These are phyloP conservation scores for Hymenochaete sp. DNA, from an alignment of 1,284 basidiomycete species.

Conservation along the genomic window DNA sequence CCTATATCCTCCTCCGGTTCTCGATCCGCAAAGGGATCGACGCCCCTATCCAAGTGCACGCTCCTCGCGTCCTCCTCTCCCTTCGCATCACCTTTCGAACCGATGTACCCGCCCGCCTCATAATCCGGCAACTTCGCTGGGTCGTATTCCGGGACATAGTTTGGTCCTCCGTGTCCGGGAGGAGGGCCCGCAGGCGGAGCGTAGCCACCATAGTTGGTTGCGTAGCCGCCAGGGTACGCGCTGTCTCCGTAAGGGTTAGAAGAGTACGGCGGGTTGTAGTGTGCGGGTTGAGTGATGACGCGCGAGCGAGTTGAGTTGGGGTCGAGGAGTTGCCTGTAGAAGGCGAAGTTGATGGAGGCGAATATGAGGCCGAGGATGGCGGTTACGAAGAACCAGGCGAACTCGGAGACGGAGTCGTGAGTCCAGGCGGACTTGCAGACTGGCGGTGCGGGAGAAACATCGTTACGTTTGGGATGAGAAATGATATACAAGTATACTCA, in stretches of 20 bases:
- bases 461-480: neutral
- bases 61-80: constrained; percentile 12
- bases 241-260: neutral
- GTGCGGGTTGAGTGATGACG: constrained; percentile 23
- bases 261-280: constrained; percentile 36
- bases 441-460: constrained; percentile 20
- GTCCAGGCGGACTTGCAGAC: constrained; percentile 51
- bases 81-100: constrained; percentile 9
- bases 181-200: constrained; percentile 39
- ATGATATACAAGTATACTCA: constrained; percentile 29
- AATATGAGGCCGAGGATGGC: constrained; percentile 47
- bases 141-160: constrained; percentile 13
- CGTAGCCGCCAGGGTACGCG: constrained; percentile 18
- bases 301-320: constrained; percentile 37
- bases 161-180: constrained; percentile 23
- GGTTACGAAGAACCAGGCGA: constrained; percentile 50
- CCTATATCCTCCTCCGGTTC: constrained; percentile 1
- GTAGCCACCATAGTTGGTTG: too few species aligned
- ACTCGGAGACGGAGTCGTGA: constrained; percentile 51
- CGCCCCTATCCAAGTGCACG: constrained; percentile 13
- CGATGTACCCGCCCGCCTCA: constrained; percentile 13
- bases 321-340: constrained; percentile 64
- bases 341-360: constrained; percentile 51
- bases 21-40: constrained; percentile 13
- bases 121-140: constrained; percentile 15